Evolutionary conservation across 1,139 yeast species (phyloP).

Genomic region (Candida tetrigidarum): DNA sequence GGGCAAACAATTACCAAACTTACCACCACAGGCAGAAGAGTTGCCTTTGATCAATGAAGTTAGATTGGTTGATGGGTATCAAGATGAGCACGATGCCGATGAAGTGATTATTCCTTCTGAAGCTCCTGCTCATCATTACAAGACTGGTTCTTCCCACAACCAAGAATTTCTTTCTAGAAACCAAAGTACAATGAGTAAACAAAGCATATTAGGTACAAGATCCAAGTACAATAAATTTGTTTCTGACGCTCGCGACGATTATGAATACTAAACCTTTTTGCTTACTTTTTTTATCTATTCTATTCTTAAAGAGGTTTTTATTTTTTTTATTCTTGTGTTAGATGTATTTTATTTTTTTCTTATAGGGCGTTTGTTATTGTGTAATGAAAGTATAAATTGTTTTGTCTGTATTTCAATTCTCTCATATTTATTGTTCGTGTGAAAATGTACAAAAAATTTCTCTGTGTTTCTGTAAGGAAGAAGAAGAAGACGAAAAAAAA

Average conservation of each 20-base stretch:
- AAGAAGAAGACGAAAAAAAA: slow-evolving; percentile 3
- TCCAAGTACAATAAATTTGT: slow-evolving; percentile 43
- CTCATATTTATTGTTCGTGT: not conserved
- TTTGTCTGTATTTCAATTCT: not conserved
- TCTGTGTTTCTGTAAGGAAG: not conserved
- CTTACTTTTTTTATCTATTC: not conserved
- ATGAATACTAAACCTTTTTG: slow-evolving; percentile 9
- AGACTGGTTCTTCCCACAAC: not conserved
- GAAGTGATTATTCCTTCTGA: not conserved
- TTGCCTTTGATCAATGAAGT: slow-evolving; percentile 46
- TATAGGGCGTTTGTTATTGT: not conserved
- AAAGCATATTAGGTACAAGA: slow-evolving; percentile 45
- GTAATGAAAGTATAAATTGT: not conserved
- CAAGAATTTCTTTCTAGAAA: slow-evolving; percentile 24
- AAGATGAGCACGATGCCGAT: slow-evolving; percentile 9
- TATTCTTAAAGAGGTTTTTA: not conserved
- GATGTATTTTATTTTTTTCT: not conserved
- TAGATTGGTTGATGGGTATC: slow-evolving; percentile 24
- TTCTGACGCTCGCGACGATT: slow-evolving; percentile 32
- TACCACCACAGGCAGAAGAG: slow-evolving; percentile 29
- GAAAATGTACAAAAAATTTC: not conserved
- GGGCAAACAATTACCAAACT: slow-evolving; percentile 16
- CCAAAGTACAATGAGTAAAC: slow-evolving; percentile 37
- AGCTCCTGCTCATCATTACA: slow-evolving; percentile 7
- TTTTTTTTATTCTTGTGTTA: not conserved